Base-by-base conservation (phyloP, 2,329 filamentous ascomycete species). In the Huntiella savannae region DNA sequence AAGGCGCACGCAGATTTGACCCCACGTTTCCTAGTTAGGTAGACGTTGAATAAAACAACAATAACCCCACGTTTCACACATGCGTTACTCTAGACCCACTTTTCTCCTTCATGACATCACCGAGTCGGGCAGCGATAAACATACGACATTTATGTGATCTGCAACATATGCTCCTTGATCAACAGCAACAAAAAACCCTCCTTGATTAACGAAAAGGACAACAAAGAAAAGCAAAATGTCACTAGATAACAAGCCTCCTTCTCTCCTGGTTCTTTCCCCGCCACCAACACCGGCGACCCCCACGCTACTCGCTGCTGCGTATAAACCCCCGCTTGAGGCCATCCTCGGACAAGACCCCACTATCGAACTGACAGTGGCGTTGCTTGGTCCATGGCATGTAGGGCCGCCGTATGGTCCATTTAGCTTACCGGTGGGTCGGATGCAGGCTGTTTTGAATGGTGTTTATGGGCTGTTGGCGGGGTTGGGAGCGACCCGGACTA, bases 401-500 rank as follows among this genome's bases (percentile, higher is more conserved):
- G 22, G 45, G 35, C 3, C 36, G n/a, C n/a, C 44, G n/a, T 8
- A 36, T 10, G 15, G 13, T 19, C 5, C 5, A 10, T 43, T 12
- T n/a, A 16, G 34, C 13, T 7, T 13, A 19, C 62, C 3, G 52
- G 8, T 28, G 22, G 22, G 22, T 28, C 22, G 22, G 22, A 28
- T 28, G 22, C 22, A 28, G 7, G 67, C 70, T n/a, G 66, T 88
- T 4, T 63, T 95, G 16, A 81, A 82, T 2, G 73, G 73, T 19
- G 58, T 92, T 17, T 96, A 96, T 67, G 77, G 77, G 55, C 69
- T 95, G 43, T 66, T 91, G 47, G 79, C 79, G 33, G 64, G 77
- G 40, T 66, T 84, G n/a, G 84, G 80, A 51, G 73, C 77, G 10
- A 69, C 75, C 52, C 41, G 65, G 64, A 40, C 69, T 64, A 63